phyloP scores from a whole-genome alignment of 176 grass and related monocot genomes.

The Carex kokanica region DNA sequence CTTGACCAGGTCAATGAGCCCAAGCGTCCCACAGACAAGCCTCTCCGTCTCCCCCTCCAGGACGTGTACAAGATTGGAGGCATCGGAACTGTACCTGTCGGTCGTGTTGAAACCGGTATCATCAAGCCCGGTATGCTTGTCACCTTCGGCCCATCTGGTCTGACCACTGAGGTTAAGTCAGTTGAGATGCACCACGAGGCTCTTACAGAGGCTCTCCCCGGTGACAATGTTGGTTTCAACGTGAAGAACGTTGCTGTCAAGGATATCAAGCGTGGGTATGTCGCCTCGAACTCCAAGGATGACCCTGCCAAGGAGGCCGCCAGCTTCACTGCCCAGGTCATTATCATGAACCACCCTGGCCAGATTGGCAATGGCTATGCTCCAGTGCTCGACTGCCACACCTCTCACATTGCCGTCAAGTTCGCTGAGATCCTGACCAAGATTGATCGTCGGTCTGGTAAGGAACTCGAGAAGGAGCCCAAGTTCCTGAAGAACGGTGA shows the following conservation, averaged over 20 bases:
- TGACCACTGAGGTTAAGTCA: constrained; percentile 88
- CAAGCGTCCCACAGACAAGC: constrained; percentile 90
- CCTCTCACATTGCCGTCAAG: constrained; percentile 90
- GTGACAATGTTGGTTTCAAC: constrained; percentile 80
- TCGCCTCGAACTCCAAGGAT: constrained; percentile 87
- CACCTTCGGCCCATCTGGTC: constrained; percentile 66
- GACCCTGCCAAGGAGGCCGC: constrained; percentile 89
- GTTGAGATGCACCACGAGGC: constrained; percentile 97
- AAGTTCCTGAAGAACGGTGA: constrained; percentile 96
- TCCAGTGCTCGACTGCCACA: constrained; percentile 88
- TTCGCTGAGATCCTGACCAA: constrained; percentile 82
- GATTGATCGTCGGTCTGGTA: constrained; percentile 82
- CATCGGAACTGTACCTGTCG: constrained; percentile 79
- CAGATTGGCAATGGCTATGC: constrained; percentile 86
- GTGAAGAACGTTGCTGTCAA: constrained; percentile 89
- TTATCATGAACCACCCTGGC: constrained; percentile 97
- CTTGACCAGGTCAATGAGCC: constrained; percentile 77
- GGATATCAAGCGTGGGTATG: constrained; percentile 80
- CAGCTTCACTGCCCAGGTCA: constrained; percentile 83
- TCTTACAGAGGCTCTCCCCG: constrained; percentile 64
- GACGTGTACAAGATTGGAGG: constrained; percentile 97
- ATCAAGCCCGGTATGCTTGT: constrained; percentile 83
- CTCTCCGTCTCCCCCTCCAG: constrained; percentile 92
- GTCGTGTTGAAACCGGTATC: constrained; percentile 74
- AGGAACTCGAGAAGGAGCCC: constrained; percentile 87